These are phyloP conservation scores for Kurtzmaniella quercitrusa DNA, from an alignment of 1,139 yeast genomes.

Conservation along the genomic window DNA sequence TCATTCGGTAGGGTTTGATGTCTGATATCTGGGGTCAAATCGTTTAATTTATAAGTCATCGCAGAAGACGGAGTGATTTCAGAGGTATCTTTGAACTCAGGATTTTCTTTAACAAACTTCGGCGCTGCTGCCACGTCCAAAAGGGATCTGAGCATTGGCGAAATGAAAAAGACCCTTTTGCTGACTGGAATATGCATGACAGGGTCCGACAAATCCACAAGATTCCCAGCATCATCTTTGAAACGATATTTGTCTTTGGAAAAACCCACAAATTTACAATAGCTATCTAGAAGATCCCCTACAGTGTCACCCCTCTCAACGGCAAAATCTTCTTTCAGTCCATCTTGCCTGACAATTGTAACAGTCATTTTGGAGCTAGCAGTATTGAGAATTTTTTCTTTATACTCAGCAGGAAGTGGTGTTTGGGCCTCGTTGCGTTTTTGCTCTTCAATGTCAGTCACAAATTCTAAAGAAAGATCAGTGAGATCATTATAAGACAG, in stretches of 20 bases:
- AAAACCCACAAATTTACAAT: constrained; percentile 28
- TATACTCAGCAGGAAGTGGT: constrained; percentile 50
- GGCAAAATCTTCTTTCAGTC: constrained; percentile 4
- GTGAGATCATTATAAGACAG: constrained; percentile 59
- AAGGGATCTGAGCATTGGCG: not conserved
- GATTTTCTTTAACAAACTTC: not conserved
- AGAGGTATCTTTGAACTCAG: not conserved
- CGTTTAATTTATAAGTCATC: not conserved
- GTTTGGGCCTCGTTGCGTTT: constrained; percentile 34
- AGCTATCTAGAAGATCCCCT: constrained; percentile 28
- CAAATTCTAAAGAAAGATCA: constrained; percentile 57
- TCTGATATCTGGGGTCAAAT: not conserved
- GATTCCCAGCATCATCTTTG: constrained; percentile 9
- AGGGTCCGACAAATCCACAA: constrained; percentile 2
- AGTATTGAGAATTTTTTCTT: constrained; percentile 18
- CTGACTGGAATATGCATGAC: not conserved
- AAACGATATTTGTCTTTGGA: constrained; percentile 23
- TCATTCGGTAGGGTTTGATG: not conserved
- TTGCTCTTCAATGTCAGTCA: constrained; percentile 32
- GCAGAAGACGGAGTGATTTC: constrained; percentile 2
- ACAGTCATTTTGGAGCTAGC: not conserved
- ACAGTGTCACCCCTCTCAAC: constrained; percentile 17
- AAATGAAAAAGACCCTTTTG: not conserved
- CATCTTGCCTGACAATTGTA: not conserved
- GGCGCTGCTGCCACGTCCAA: constrained; percentile 1